Base-by-base conservation (phyloP, 1,284 basidiomycete genomes). In the Rhodotorula sp. region DNA sequence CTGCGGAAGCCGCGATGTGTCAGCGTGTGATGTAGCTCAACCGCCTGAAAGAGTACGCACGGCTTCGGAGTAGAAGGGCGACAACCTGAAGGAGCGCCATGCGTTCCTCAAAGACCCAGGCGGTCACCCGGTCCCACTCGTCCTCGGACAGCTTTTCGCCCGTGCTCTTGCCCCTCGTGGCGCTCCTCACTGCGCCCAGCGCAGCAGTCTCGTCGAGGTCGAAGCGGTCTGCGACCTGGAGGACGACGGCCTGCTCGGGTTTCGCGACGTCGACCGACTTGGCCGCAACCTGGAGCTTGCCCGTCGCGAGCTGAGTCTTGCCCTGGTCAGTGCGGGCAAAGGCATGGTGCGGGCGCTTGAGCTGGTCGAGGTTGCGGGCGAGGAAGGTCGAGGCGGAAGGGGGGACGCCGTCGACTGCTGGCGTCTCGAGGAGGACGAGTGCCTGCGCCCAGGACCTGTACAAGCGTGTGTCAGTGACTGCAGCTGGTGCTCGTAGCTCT, bases 61-160 rank as follows among this genome's bases (percentile, higher is more conserved):
- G 60, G 14, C 64, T 70, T 14, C 74, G 44, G 9, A 78, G 58
- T 23, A 77, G 53, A 23, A 71, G 58, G 16, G 71, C 64, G 25
- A 75, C 74, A 17, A 74, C 59, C 23, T 66, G 72, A n/a, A 78
- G 68, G 50, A 76, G 62, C 13, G 72, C 74, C 70, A 77, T 73
- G 46, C 76, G 57, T 53, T 78, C 77, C 41, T 77, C 76, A 45
- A 78, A 75, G 16, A 76, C 59, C 68, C 71, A 71, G 2, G 74
- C 71, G 48, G 77, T 78, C 4, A 76, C 53, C 10, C 57, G 34
- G 41, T 70, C 71, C 77, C 77, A 78, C 59, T 77, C 72, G 13
- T 72, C 72, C 48, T 72, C 70, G 23, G 52, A 55, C 3, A 76
- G 50, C 50, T 55, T 50, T 12, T 66, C 61, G 21, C 48, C 54